Evolutionary conservation across 2,329 filamentous ascomycete species (phyloP).

Genomic region (Fusarium zealandicum): DNA sequence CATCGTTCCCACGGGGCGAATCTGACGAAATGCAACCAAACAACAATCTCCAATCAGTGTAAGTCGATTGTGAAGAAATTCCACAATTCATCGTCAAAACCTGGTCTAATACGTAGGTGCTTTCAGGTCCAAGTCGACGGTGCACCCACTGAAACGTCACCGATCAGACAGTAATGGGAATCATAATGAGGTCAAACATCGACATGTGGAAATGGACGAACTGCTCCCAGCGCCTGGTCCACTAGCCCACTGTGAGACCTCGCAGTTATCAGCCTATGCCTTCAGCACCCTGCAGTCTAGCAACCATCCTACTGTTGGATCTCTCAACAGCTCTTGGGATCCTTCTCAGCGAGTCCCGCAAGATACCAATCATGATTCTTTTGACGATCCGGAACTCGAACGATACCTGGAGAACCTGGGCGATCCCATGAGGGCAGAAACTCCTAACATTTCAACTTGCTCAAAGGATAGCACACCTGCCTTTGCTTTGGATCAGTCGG

Average conservation of each 20-base stretch:
- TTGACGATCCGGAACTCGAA: constrained; percentile 30
- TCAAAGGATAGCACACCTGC: background rate
- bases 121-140: constrained; percentile 10
- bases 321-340: constrained; percentile 1
- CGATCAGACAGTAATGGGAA: constrained; percentile 2
- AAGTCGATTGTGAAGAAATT: constrained; percentile 7
- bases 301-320: constrained; percentile 5
- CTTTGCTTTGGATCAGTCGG: constrained; percentile 14
- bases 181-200: constrained; percentile 20
- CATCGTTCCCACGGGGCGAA: constrained; percentile 3
- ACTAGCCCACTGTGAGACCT: constrained; percentile 4
- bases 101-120: background rate
- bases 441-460: background rate
- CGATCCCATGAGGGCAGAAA: background rate
- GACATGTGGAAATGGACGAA: constrained; percentile 18
- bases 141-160: constrained; percentile 29
- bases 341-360: constrained; percentile 1
- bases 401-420: constrained; percentile 18
- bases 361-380: constrained; percentile 17
- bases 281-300: constrained; percentile 17
- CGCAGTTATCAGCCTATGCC: constrained; percentile 11
- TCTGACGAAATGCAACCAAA: constrained; percentile 29
- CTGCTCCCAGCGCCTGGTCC: background rate
- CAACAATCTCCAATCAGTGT: constrained; percentile 22
- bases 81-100: background rate